Evolutionary conservation across 306 rosid species (phyloP), one percentile per base, ranked within the genome.

Genomic region (Vachellia pachyceras): DNA sequence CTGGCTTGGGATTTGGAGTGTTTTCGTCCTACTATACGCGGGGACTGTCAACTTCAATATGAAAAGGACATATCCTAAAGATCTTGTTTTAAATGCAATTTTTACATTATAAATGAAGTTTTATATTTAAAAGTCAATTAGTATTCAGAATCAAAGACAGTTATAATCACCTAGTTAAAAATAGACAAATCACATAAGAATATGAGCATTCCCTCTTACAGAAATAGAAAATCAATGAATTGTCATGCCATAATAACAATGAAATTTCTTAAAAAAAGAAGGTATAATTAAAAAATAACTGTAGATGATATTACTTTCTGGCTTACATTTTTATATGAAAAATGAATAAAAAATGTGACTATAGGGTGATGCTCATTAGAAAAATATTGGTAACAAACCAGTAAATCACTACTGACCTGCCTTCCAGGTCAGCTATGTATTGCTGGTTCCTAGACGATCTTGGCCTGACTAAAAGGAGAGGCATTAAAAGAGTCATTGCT

Each of bases 361-460:
- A 79, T n/a, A 68, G 11, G 72, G 46, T 39, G 60, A 63, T 50
- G 41, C 58, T 75, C 76, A 79, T 25, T 44, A 44, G 41, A 41
- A 79, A 82, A 68, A 58, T n/a, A 29, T 44, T 71, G 69, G 69
- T 49, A 50, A 42, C 58, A 79, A 85, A 79, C 76, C 72, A 11
- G 42, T 18, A 29, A 74, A 77, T 73, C 78, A 69, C 69, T 46
- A 47, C 14, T 78, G 90, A 93, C 99, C 91, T 91, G 87, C 83
- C 79, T 88, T 95, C 97, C 77, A 87, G 58, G 83, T 95, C 99
- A 81, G 99, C 75, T 87, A 95, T 91, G 85, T 92, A 93, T 89
- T 90, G 94, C 82, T 85, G 90, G 84, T 90, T 85, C 89, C 97
- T 95, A 78, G 82, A 92, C 55, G 63, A 8, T 82, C 78, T 85